Evolutionary conservation across 2,329 filamentous ascomycete genomes (phyloP), one percentile per base, ranked within the genome.

Genomic region (Cladosporium sp.): DNA sequence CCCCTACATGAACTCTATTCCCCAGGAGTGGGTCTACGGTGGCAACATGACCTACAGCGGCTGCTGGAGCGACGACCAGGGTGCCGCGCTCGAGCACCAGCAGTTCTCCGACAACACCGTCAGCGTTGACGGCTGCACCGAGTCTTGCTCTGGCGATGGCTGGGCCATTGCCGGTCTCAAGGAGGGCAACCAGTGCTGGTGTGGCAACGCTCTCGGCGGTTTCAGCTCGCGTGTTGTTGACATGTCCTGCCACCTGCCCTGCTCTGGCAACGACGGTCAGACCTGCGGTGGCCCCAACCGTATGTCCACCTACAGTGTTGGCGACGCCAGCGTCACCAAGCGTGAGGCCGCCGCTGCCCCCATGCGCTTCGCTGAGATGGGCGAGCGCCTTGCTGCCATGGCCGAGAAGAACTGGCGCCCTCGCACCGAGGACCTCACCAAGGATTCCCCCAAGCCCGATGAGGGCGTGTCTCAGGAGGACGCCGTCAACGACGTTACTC

Each of bases 91-190:
- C n/a, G 37, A 70, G 10, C 69, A 69, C 14, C 66, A 69, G 56
- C 64, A 71, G 29, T 71, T 68, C 58, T 66, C 69, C 50, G 66
- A 70, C 52, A 49, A 66, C 29, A 68, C 65, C 12, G 75, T 72
- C 64, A 72, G 70, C 7, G 70, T 74, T 40, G 73, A 74, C 40
- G 64, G 62, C 8, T 76, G 75, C 66, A 71, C 72, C 21, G 64
- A 67, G 55, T 69, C 71, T 46, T 77, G 76, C 57, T 65, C 65
- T 26, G 67, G 65, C 21, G 71, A 69, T 10, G 74, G 75, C 3
- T 77, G 71, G 64, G 65, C 69, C 37, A 73, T 77, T 33, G 75
- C 76, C 10, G 76, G 75, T n/a, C 44, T 76, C 21, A 72, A 77
- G 60, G 74, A 72, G 58, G 69, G 69, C 6, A 71, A 67, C 44